These are phyloP conservation scores for Pinus albicaulis DNA, from an alignment of 75 land plant species.

Conservation along the genomic window DNA sequence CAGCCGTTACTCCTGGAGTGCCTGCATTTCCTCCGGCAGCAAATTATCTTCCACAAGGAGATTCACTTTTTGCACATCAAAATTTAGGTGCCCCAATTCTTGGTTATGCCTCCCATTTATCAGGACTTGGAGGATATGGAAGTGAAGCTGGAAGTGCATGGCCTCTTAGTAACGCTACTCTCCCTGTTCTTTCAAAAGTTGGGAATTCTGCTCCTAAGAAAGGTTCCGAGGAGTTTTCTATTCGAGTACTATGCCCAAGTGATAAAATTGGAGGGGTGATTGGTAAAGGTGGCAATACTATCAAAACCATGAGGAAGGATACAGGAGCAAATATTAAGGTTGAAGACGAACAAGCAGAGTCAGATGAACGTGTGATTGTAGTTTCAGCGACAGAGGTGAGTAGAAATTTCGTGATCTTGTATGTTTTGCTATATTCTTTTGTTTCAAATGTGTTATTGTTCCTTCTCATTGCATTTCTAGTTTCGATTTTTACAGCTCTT, in stretches of 20 bases:
- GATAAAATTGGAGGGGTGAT: constrained; percentile 94
- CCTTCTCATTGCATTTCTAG: neutral
- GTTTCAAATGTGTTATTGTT: neutral
- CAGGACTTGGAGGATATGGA: constrained; percentile 48
- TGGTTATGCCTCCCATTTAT: constrained; percentile 20
- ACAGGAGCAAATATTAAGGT: constrained; percentile 86
- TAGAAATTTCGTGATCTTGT: too few relatives aligned
- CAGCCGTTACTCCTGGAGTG: constrained; percentile 45
- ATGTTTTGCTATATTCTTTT: neutral
- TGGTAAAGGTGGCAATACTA: constrained; percentile 87
- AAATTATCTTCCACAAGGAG: constrained; percentile 27
- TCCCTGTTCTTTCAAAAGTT: constrained; percentile 17
- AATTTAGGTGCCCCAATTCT: constrained; percentile 31
- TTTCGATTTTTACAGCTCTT: neutral
- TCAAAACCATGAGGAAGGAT: constrained; percentile 70
- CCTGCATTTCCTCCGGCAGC: constrained; percentile 41
- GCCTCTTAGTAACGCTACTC: constrained; percentile 34
- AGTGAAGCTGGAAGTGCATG: constrained; percentile 34
- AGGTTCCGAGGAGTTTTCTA: constrained; percentile 53
- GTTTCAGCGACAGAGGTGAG: constrained; percentile 73
- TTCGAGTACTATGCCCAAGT: constrained; percentile 79
- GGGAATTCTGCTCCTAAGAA: neutral
- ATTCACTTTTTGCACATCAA: constrained; percentile 24
- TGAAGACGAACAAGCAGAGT: constrained; percentile 53
- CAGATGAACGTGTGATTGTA: constrained; percentile 80